Evolutionary conservation across 768 basidiomycete genomes (phyloP), one percentile per base, ranked within the genome.

Genomic region (Leccinum longicurvipes): DNA sequence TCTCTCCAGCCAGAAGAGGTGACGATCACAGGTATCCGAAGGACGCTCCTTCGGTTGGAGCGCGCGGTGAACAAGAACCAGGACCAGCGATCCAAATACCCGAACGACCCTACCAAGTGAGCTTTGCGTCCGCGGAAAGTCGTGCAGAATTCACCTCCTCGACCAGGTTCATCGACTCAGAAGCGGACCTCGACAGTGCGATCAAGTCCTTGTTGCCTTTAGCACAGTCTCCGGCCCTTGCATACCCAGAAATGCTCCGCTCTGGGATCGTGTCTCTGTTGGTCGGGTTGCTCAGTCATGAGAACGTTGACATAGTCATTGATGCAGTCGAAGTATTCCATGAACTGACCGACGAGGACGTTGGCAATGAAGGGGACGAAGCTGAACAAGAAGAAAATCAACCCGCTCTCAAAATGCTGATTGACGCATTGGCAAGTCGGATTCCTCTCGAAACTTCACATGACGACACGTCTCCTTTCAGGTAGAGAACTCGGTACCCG

Each of bases 221-320:
- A 21, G 89, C 96, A 1, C 93, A 97, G 67, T 82, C 81, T 4
- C 90, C 95, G 0, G 76, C 79, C 7, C 69, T 91, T 21, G 89
- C 93, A 56, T 99, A 97, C 69, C 88, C 93, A 23, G 94, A 98
- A 68, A 79, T 98, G 50, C 82, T 95, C 53, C 83, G 82, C 42
- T 86, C 88, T 6, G 91, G 88, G 31, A 77, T 85, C 17, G 74
- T 93, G 15, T 67, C 78, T 29, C 75, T 86, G 25, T 79, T 98
- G 47, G 81, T 91, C 54, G 93, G 90, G 28, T 81, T 99, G 47
- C 83, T 99, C 54, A 91, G 85, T 54, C 95, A 99, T 68, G 97
- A 99, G 72, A 99, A 99, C 69, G 81, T 87, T 47, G 97, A 99
- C 73, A 98, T 99, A 57, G 90, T 91, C n/a, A 90, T 98, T 53